Evolutionary conservation across 2,329 filamentous ascomycete species (phyloP).

Genomic region (Aureobasidium sp.): DNA sequence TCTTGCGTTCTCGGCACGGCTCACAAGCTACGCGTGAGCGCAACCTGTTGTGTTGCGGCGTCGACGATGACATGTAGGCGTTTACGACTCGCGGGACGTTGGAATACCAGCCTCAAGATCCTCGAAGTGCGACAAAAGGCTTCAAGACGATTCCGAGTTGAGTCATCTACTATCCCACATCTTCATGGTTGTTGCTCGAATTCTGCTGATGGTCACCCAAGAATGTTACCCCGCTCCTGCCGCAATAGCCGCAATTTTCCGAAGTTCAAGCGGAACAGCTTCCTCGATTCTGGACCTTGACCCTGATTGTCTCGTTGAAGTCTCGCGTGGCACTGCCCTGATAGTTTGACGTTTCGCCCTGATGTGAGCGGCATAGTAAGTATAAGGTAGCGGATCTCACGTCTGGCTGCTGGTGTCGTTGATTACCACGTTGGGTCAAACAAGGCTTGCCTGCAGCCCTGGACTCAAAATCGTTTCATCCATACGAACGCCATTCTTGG

Average conservation of each 20-base stretch:
- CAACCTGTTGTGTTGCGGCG: neutral
- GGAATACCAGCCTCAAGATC: too few species aligned
- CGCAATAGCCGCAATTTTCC: neutral
- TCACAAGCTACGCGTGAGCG: conserved; percentile 25
- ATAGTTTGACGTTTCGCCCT: neutral
- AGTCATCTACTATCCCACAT: neutral
- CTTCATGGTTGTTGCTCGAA: neutral
- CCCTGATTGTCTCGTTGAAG: neutral
- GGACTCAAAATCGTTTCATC: neutral
- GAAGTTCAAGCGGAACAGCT: neutral
- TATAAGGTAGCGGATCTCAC: neutral
- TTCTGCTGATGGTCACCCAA: neutral
- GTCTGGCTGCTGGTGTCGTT: neutral
- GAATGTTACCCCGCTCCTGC: neutral
- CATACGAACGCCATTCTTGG: neutral
- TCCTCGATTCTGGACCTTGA: neutral
- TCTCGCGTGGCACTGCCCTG: neutral
- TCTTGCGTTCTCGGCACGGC: conserved; percentile 48
- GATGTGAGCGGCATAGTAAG: neutral
- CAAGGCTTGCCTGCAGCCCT: neutral
- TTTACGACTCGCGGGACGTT: neutral
- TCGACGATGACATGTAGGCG: neutral
- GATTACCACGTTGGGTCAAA: neutral
- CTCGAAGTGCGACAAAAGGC: neutral
- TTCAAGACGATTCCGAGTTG: neutral